These are phyloP conservation scores for Silybum marianum DNA, from an alignment of 129 eudicot genomes.

Conservation along the genomic window DNA sequence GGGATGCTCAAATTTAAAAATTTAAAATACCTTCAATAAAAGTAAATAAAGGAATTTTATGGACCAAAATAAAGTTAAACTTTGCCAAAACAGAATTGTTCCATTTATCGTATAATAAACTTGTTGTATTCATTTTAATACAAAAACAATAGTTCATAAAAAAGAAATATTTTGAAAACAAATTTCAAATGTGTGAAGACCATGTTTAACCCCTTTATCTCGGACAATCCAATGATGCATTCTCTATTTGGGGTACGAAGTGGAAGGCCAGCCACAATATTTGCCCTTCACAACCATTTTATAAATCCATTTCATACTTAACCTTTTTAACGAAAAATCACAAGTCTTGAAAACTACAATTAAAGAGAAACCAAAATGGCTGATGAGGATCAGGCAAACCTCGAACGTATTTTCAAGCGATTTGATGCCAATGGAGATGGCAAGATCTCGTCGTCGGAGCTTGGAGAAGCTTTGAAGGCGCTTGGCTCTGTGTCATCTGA, in stretches of 20 bases:
- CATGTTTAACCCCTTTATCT: slow-evolving; percentile 21
- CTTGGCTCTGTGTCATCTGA: slow-evolving; percentile 71
- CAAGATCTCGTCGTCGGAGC: slow-evolving; percentile 76
- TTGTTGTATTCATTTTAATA: background rate
- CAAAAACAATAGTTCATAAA: background rate
- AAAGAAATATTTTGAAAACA: background rate
- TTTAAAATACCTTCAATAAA: too few species aligned
- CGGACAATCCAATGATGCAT: slow-evolving; percentile 29
- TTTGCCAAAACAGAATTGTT: too few species aligned
- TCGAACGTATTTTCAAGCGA: slow-evolving; percentile 79
- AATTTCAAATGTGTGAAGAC: slow-evolving; percentile 11
- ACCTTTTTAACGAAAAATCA: slow-evolving; percentile 1
- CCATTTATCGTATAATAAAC: background rate
- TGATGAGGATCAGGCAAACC: slow-evolving; percentile 58
- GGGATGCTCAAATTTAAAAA: too few species aligned
- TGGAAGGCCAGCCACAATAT: slow-evolving; percentile 40
- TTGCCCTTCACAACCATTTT: slow-evolving; percentile 14
- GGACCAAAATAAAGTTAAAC: background rate
- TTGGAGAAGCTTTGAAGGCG: slow-evolving; percentile 72
- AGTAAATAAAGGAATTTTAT: too few species aligned
- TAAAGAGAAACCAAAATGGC: slow-evolving; percentile 44
- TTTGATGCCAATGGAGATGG: slow-evolving; percentile 89
- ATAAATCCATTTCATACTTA: slow-evolving; percentile 26
- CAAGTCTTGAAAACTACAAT: background rate
- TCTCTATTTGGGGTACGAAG: slow-evolving; percentile 32